Evolutionary conservation across 2,329 filamentous ascomycete species (phyloP).

Genomic region (Ciborinia camelliae): DNA sequence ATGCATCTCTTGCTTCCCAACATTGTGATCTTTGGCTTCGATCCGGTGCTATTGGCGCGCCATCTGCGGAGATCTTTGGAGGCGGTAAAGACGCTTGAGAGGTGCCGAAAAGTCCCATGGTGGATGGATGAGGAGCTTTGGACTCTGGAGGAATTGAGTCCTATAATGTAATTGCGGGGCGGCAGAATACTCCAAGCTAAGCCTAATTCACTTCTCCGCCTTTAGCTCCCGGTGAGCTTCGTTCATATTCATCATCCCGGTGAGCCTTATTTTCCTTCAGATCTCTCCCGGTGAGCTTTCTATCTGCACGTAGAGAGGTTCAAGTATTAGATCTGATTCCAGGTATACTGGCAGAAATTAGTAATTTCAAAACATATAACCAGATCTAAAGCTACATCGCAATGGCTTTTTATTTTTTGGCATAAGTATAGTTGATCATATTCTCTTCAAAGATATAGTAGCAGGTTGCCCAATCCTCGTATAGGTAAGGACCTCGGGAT

Average conservation of each 20-base stretch:
- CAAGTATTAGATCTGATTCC: too few species aligned
- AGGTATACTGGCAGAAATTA: too few species aligned
- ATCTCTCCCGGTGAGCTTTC: neutral
- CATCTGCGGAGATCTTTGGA: constrained; percentile 49
- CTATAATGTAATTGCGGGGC: neutral
- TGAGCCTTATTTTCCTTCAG: neutral
- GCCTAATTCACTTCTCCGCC: neutral
- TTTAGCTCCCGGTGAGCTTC: constrained; percentile 5
- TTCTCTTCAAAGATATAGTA: too few species aligned
- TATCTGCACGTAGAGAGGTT: too few species aligned
- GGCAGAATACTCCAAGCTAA: constrained; percentile 12
- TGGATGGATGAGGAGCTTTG: neutral
- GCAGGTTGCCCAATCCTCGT: too few species aligned
- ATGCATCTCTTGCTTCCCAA: constrained; percentile 85
- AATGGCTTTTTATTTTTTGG: neutral
- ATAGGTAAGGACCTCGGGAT: too few species aligned
- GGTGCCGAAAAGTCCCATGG: constrained; percentile 51
- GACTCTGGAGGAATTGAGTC: neutral
- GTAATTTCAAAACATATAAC: neutral
- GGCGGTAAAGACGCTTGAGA: constrained; percentile 39
- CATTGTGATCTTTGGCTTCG: constrained; percentile 76
- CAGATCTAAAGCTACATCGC: neutral
- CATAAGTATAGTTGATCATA: too few species aligned
- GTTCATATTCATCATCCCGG: neutral
- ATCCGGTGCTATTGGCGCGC: constrained; percentile 73